Evolutionary conservation across 2,329 filamentous ascomycete genomes (phyloP), one percentile per base, ranked within the genome.

Genomic region (Epichloe typhina): DNA sequence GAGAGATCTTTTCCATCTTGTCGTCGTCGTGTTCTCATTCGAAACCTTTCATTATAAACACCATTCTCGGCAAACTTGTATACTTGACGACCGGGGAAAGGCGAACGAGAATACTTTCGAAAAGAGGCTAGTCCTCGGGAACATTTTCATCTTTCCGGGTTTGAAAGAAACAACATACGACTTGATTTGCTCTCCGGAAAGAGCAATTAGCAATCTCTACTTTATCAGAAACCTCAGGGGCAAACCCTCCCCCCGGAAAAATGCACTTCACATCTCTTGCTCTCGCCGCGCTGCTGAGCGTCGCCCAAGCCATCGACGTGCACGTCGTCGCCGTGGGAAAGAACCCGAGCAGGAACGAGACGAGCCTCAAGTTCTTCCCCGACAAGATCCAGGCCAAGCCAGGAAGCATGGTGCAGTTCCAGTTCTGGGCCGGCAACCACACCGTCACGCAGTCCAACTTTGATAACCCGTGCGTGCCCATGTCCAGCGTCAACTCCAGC

Each of bases 361-460:
- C 66, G 9, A 65, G 59, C 39, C 69, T 85, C 52, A 74, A 69
- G 54, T 90, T 81, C 72, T 79, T 69, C 55, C 86, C 86, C 40
- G 73, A 84, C 58, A 81, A 75, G 60, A 64, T 91, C 63, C 72
- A 71, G 55, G 85, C 82, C 35, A 64, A 68, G n/a, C 67, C 72
- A 2, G 86, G 86, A 56, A 72, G 76, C 58, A 75, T 80, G 69
- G 72, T 84, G 12, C 78, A 83, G 67, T 84, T 84, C 72, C 79
- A 83, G 65, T 84, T 84, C 70, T 70, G 72, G 55, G 72, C 71
- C 8, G 75, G 74, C 58, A 90, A 90, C 72, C 86, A 91, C 75
- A 89, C 85, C 47, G 80, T 89, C 52, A 85, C 82, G 15, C 84
- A 89, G 71, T 87, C 86, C 45, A 80, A 74, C 59, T 91, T 90